Percentiles rank a stretch among this genome's conserved stretches.
These are phyloP conservation scores for Falciphora oryzae DNA, from an alignment of 2,329 filamentous ascomycete species.

Conservation along the genomic window DNA sequence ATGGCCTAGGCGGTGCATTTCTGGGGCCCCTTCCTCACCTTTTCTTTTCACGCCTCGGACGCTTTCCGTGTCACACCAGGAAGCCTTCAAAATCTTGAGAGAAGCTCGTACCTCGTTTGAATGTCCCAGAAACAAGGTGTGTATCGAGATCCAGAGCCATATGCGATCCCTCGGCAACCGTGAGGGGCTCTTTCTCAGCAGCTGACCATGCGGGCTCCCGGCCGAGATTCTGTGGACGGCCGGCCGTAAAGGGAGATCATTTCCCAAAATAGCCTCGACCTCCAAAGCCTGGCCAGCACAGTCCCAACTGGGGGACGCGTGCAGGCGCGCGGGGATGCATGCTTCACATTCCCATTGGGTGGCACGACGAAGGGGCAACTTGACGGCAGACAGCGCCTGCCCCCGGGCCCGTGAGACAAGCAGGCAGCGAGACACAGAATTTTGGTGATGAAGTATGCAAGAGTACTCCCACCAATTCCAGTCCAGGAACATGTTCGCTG, in stretches of 20 bases:
- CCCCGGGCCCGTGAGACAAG: neutral
- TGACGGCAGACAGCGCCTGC: neutral
- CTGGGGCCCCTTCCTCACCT: too few species aligned
- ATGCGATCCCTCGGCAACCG: neutral
- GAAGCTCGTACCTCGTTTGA: too few species aligned
- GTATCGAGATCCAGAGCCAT: neutral
- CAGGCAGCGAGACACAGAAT: neutral
- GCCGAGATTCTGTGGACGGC: neutral
- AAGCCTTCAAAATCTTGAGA: too few species aligned
- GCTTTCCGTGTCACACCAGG: too few species aligned
- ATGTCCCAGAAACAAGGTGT: too few species aligned
- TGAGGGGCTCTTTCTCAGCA: neutral
- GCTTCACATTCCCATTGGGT: neutral
- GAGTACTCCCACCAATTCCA: too few species aligned
- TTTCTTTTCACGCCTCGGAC: too few species aligned
- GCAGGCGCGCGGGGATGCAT: neutral
- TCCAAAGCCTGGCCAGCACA: neutral
- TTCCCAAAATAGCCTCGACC: neutral
- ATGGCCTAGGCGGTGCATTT: too few species aligned
- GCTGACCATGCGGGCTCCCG: neutral
- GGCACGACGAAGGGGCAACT: neutral
- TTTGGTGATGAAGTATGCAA: neutral
- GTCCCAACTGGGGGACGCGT: neutral
- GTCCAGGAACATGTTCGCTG: neutral
- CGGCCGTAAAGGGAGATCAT: neutral